Percentiles rank a stretch among this genome's conserved stretches.
These are phyloP conservation scores for Fusarium sp. DNA, from an alignment of 2,329 filamentous ascomycete genomes.

Conservation along the genomic window DNA sequence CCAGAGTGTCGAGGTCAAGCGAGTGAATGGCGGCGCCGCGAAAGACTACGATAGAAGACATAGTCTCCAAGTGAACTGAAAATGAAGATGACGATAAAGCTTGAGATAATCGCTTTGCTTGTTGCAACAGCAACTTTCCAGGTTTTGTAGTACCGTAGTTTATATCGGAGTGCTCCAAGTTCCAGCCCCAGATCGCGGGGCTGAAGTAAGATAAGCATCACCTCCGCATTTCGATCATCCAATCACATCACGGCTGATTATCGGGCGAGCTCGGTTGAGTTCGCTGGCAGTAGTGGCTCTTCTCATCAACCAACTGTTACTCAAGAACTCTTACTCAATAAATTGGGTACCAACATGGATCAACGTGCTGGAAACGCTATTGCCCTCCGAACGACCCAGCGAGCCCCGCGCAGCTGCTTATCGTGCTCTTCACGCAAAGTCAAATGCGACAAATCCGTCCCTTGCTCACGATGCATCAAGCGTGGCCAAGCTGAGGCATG, in stretches of 20 bases:
- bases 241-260: background rate
- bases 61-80: background rate
- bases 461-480: conserved; percentile 2
- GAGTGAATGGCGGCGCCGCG: conserved; percentile 22
- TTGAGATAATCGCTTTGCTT: background rate
- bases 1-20: background rate
- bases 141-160: background rate
- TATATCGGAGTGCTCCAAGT: background rate
- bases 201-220: background rate
- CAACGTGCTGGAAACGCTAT: background rate
- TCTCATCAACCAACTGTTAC: background rate
- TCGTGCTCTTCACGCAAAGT: conserved; percentile 8
- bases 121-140: background rate
- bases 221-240: background rate
- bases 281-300: background rate
- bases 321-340: background rate
- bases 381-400: background rate
- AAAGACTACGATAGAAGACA: background rate
- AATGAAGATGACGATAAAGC: background rate
- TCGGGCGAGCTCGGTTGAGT: conserved; percentile 3
- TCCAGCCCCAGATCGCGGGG: background rate
- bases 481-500: background rate
- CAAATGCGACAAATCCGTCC: conserved; percentile 2
- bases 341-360: background rate
- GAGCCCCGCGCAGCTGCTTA: background rate